Conservation (phyloP, 768 basidiomycete genomes). For the Boletus rufocinnamomeus region DNA sequence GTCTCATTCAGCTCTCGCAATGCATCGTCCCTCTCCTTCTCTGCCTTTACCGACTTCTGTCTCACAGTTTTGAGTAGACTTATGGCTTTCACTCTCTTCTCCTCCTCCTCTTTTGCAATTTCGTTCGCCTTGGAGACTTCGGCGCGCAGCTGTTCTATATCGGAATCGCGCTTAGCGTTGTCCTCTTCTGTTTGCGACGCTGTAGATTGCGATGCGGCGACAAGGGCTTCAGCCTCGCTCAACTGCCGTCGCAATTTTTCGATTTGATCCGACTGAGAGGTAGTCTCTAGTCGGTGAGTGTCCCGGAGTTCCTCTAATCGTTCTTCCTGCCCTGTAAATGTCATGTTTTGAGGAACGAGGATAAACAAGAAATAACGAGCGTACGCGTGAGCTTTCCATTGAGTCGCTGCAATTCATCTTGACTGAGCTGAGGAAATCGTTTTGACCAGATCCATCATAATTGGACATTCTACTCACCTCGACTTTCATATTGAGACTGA, state of each 20-base stretch:
- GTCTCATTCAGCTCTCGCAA: constrained; percentile 54
- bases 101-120: constrained; percentile 89
- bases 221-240: constrained; percentile 66
- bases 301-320: constrained; percentile 84
- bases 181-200: constrained; percentile 51
- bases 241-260: constrained; percentile 70
- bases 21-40: constrained; percentile 88
- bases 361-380: constrained; percentile 24
- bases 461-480: constrained; percentile 52
- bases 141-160: constrained; percentile 57
- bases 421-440: constrained; percentile 49
- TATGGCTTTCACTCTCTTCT: constrained; percentile 94
- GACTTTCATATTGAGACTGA: constrained; percentile 62
- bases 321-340: constrained; percentile 70
- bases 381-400: constrained; percentile 72
- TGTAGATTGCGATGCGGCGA: constrained; percentile 57
- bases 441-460: background rate
- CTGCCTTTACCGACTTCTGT: constrained; percentile 94
- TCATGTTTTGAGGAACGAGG: constrained; percentile 5
- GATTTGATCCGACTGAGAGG: constrained; percentile 77
- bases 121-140: constrained; percentile 65
- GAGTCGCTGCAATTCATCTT: constrained; percentile 79
- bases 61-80: constrained; percentile 92
- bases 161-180: constrained; percentile 49
- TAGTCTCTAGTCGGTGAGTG: constrained; percentile 75